Conservation (phyloP, 2,329 filamentous ascomycete genomes). For the Zalaria sp. region DNA sequence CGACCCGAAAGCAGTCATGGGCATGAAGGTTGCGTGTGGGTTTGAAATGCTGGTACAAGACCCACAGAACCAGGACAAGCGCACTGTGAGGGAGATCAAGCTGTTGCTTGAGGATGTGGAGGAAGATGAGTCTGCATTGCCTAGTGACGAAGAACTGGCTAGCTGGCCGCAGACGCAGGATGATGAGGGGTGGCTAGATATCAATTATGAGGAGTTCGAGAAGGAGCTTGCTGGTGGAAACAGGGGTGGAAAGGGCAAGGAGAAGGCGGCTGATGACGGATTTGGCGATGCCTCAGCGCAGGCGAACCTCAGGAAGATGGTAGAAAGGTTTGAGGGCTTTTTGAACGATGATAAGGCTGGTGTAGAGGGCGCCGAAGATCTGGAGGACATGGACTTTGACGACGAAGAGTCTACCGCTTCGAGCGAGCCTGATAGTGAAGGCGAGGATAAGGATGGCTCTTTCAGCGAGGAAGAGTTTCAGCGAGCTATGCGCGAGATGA, state of each 20-base stretch:
- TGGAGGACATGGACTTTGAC: conserved; percentile 55
- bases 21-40: conserved; percentile 81
- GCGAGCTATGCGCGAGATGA: conserved; percentile 83
- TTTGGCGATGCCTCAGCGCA: conserved; percentile 55
- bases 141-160: conserved; percentile 58
- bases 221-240: conserved; percentile 52
- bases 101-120: conserved; percentile 63
- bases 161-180: conserved; percentile 62
- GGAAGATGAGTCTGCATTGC: conserved; percentile 56
- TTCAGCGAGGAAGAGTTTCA: conserved; percentile 79
- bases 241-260: conserved; percentile 11
- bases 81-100: conserved; percentile 58
- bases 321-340: conserved; percentile 77
- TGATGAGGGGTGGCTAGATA: conserved; percentile 81
- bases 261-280: conserved; percentile 10
- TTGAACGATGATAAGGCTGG: conserved; percentile 75
- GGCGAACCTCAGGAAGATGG: conserved; percentile 75
- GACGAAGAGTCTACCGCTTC: conserved; percentile 31
- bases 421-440: conserved; percentile 16
- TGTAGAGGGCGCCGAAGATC: conserved; percentile 59
- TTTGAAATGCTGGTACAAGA: conserved; percentile 75
- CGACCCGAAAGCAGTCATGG: conserved; percentile 43
- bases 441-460: conserved; percentile 60
- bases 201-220: conserved; percentile 82
- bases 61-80: conserved; percentile 52